Percentiles rank a stretch among this genome's conserved stretches.
Conservation (phyloP, 164 flowering plant species). For the Saururus chinensis region DNA sequence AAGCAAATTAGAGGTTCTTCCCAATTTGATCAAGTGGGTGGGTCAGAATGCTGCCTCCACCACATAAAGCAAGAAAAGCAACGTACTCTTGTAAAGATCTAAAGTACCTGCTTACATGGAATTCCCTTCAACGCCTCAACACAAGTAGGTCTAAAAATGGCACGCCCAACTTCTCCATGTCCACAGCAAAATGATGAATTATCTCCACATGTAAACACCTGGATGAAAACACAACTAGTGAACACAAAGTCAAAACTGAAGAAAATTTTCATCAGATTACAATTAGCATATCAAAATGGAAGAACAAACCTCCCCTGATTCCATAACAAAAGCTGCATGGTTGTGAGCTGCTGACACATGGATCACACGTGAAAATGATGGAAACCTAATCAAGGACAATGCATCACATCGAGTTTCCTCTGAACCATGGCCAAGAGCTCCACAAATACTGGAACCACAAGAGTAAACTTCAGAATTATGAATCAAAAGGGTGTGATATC, state of each 20-base stretch:
- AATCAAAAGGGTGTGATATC: constrained; percentile 76
- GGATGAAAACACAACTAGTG: background rate
- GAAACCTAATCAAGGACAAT: constrained; percentile 56
- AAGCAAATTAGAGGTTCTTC: background rate
- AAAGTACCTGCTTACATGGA: constrained; percentile 78
- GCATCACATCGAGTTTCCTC: constrained; percentile 68
- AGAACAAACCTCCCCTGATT: constrained; percentile 80
- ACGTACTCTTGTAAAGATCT: no score
- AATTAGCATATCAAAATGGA: background rate
- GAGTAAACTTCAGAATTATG: constrained; percentile 59
- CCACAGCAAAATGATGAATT: constrained; percentile 90
- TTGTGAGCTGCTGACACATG: constrained; percentile 88
- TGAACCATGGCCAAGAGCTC: constrained; percentile 93
- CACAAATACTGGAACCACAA: constrained; percentile 89
- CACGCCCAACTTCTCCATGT: constrained; percentile 63
- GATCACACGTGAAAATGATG: constrained; percentile 38
- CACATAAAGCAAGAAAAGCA: no score
- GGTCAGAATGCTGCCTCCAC: no score
- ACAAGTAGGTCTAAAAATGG: constrained; percentile 64
- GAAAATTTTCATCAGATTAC: background rate
- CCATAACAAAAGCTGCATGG: constrained; percentile 85
- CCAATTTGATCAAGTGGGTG: background rate
- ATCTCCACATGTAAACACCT: constrained; percentile 96
- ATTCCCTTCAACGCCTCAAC: constrained; percentile 72
- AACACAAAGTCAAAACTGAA: background rate